Evolutionary conservation across 1,284 basidiomycete species (phyloP), one percentile per base, ranked within the genome.

Genomic region (Neolentinus lepideus): DNA sequence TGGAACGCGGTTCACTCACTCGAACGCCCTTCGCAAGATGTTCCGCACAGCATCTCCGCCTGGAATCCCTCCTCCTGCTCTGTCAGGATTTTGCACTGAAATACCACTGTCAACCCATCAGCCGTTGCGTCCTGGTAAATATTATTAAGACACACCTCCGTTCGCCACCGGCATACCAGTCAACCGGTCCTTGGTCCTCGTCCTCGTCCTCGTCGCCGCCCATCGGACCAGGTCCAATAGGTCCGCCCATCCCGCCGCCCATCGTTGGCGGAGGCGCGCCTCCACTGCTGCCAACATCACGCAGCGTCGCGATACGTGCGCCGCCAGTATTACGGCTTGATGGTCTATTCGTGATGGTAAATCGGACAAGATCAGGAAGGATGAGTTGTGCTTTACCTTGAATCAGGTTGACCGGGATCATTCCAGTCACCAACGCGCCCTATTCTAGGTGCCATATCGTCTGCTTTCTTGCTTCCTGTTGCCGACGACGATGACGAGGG

Each of bases 131-230:
- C 6, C 24, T 16, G 16, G 6, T 19, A 19, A 6, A 46, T 24
- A 50, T 25, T 24, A 36, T 9, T 19, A 29, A 38, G 19, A 27
- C 14, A 52, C 53, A 90, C 91, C 90, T 93, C 62, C 88, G 75
- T 67, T 94, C 92, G 0, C 94, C 93, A 31, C 93, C 94, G 2
- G 93, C 85, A 68, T 90, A 93, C 79, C 83, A 91, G 62, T 76
- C 85, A 61, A 60, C 58, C n/a, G 63, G 67, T 3, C 61, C 64
- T 16, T 71, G 71, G 3, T 76, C 73, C 1, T 76, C 79, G 22
- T 81, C 79, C 46, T 84, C 80, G 2, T 78, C 77, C 52, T 76
- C 69, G 8, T 50, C 47, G 4, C 27, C 38, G 12, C 38, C 50
- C 51, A 58, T 36, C 54, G 38, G 47, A 60, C 31, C 35, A 62